phyloP scores from a whole-genome alignment of 1,284 basidiomycete genomes.

The Leucoagaricus sp. region DNA sequence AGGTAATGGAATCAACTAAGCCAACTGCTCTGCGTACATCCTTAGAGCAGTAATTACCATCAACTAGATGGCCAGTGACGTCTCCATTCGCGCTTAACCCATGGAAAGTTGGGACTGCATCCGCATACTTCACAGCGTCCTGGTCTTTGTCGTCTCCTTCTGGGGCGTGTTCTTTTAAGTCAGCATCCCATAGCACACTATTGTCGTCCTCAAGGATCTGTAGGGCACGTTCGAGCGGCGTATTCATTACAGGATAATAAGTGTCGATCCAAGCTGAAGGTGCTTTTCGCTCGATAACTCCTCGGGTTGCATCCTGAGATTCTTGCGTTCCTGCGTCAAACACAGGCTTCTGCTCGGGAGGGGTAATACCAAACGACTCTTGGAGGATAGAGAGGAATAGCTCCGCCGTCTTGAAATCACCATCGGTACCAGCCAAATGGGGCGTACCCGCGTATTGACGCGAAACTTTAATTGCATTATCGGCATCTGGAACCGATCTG shows the following conservation, averaged over 20 bases:
- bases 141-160: constrained; percentile 56
- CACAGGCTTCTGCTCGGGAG: constrained; percentile 48
- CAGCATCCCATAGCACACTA: constrained; percentile 59
- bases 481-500: constrained; percentile 54
- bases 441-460: constrained; percentile 61
- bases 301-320: constrained; percentile 63
- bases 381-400: constrained; percentile 62
- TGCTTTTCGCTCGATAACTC: constrained; percentile 36
- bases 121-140: constrained; percentile 58
- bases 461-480: constrained; percentile 55
- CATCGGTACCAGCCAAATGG: constrained; percentile 66
- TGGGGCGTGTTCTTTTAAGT: constrained; percentile 39
- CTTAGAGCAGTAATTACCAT: constrained; percentile 81
- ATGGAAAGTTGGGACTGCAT: constrained; percentile 67
- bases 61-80: constrained; percentile 71
- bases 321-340: constrained; percentile 64
- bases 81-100: constrained; percentile 67
- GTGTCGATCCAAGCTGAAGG: constrained; percentile 77
- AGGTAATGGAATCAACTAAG: too few relatives aligned
- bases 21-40: too few relatives aligned
- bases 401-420: constrained; percentile 64
- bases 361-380: constrained; percentile 51
- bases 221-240: constrained; percentile 61
- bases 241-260: constrained; percentile 84
- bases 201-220: constrained; percentile 60